Conservation (phyloP, 2,329 filamentous ascomycete genomes). For the Westerdykella aurantiaca region DNA sequence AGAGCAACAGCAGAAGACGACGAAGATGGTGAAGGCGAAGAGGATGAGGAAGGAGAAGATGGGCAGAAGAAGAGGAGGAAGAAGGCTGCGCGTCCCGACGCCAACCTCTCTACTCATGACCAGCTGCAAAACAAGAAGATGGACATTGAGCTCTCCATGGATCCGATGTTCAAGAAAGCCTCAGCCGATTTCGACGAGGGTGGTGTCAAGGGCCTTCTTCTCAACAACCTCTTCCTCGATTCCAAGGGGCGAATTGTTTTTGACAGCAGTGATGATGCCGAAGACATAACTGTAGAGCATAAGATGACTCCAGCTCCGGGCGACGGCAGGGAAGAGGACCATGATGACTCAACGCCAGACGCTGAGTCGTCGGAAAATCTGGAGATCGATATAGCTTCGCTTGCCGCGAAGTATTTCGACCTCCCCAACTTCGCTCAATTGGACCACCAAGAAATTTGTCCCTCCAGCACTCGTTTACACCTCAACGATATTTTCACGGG, state of each 20-base stretch:
- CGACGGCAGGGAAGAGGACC: constrained; percentile 37
- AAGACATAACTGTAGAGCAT: constrained; percentile 47
- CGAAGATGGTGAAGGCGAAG: constrained; percentile 43
- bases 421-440: constrained; percentile 64
- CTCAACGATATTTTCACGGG: constrained; percentile 73
- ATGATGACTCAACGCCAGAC: constrained; percentile 32
- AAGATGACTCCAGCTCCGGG: constrained; percentile 41
- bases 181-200: constrained; percentile 98
- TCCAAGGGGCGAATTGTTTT: constrained; percentile 83
- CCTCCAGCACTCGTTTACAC: constrained; percentile 89
- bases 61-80: constrained; percentile 61
- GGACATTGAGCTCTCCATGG: constrained; percentile 91
- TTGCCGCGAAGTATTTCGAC: constrained; percentile 73
- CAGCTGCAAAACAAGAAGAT: constrained; percentile 94
- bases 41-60: constrained; percentile 60
- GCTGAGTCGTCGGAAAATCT: constrained; percentile 50
- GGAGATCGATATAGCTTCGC: constrained; percentile 70
- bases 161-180: constrained; percentile 98
- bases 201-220: constrained; percentile 85
- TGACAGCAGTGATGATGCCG: constrained; percentile 87
- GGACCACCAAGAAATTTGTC: constrained; percentile 86
- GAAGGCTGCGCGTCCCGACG: constrained; percentile 78
- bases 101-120: constrained; percentile 86
- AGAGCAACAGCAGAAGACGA: constrained; percentile 32
- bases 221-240: constrained; percentile 97